These are phyloP conservation scores for Vickermania ingenoplastis DNA, from an alignment of 208 protist species.

Conservation along the genomic window DNA sequence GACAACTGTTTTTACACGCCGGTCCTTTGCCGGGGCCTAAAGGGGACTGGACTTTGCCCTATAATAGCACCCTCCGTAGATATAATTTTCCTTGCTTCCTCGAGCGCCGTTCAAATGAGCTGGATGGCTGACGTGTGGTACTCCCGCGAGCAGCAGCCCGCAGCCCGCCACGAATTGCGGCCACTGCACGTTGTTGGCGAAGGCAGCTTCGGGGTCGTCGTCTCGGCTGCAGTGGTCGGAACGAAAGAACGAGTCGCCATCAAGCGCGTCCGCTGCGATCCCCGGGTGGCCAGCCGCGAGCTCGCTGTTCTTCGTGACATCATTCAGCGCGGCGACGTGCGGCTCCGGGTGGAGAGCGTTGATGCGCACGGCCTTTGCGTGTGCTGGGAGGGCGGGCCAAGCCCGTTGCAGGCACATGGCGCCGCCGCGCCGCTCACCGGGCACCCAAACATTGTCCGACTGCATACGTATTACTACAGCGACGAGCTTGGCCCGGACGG, in stretches of 20 bases:
- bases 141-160: not conserved
- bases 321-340: slow-evolving; percentile 4
- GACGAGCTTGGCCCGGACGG: slow-evolving; percentile 28
- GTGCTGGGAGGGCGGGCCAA: no score
- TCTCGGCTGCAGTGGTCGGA: slow-evolving; percentile 68
- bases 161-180: not conserved
- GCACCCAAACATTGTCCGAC: slow-evolving; percentile 93
- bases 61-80: no score
- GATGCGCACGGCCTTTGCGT: no score
- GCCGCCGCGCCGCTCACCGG: not conserved
- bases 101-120: no score
- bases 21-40: no score
- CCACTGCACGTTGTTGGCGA: slow-evolving; percentile 37
- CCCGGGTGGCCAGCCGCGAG: slow-evolving; percentile 97
- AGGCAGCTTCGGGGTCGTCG: slow-evolving; percentile 97
- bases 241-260: slow-evolving; percentile 92
- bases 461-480: slow-evolving; percentile 93
- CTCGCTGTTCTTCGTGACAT: slow-evolving; percentile 93
- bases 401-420: no score
- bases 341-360: not conserved
- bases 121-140: no score
- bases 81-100: no score
- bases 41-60: no score
- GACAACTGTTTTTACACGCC: no score
- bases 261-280: slow-evolving; percentile 97